Conservation (phyloP, 805 yeast species). For the Teunomyces funiuensis region DNA sequence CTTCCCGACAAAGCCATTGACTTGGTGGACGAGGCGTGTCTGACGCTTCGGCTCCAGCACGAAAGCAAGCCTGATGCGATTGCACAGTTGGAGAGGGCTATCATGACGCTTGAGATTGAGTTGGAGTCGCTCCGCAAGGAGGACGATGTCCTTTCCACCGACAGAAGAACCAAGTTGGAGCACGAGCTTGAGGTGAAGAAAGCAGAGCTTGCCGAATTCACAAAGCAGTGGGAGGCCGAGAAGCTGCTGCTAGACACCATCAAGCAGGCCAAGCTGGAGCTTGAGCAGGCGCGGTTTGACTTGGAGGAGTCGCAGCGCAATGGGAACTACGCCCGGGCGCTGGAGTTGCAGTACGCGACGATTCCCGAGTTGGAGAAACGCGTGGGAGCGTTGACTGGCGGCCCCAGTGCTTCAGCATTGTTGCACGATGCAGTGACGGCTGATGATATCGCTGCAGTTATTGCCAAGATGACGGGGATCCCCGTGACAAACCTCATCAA, state of each 20-base stretch:
- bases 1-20: constrained; percentile 97
- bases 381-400: constrained; percentile 46
- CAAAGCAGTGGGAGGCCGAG: constrained; percentile 85
- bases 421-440: constrained; percentile 91
- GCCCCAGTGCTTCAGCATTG: constrained; percentile 37
- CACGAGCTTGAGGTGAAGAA: constrained; percentile 61
- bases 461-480: constrained; percentile 92
- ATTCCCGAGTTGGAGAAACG: constrained; percentile 77
- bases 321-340: constrained; percentile 85
- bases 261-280: constrained; percentile 74
- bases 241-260: constrained; percentile 71
- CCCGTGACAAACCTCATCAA: constrained; percentile 88
- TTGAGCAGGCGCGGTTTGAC: constrained; percentile 82
- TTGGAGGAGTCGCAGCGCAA: constrained; percentile 79
- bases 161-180: constrained; percentile 73
- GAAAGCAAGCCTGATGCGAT: constrained; percentile 96
- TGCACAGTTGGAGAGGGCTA: constrained; percentile 80
- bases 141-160: constrained; percentile 79
- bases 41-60: constrained; percentile 89
- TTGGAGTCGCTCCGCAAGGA: constrained; percentile 92
- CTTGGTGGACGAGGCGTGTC: constrained; percentile 95
- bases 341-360: constrained; percentile 81
- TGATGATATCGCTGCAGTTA: constrained; percentile 90
- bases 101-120: constrained; percentile 94
- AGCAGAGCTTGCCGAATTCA: constrained; percentile 66